Evolutionary conservation across 2,329 filamentous ascomycete species (phyloP).

Genomic region (Colletotrichum lentis): DNA sequence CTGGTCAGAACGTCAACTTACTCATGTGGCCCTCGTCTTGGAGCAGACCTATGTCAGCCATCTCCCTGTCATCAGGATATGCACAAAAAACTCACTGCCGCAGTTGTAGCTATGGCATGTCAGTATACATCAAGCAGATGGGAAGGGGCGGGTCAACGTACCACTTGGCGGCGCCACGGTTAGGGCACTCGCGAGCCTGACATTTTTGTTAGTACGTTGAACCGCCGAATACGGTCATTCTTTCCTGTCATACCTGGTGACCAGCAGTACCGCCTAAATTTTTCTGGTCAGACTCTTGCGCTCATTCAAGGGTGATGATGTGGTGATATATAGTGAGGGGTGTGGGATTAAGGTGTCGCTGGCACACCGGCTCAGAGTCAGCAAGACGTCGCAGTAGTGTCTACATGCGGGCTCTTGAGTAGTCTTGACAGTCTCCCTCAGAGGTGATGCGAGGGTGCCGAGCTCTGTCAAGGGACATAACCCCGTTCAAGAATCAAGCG

Average conservation of each 20-base stretch:
- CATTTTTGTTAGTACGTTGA: slow-evolving; percentile 42
- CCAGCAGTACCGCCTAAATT: slow-evolving; percentile 42
- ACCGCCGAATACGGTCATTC: not conserved
- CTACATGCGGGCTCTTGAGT: slow-evolving; percentile 24
- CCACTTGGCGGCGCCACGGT: slow-evolving; percentile 84
- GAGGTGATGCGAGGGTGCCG: not conserved
- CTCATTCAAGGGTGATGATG: slow-evolving; percentile 10
- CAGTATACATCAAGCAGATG: slow-evolving; percentile 35
- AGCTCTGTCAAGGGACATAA: no score
- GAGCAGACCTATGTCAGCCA: slow-evolving; percentile 41
- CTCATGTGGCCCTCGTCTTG: slow-evolving; percentile 77
- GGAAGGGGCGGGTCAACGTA: slow-evolving; percentile 54
- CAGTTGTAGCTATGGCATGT: slow-evolving; percentile 77
- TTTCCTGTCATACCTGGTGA: slow-evolving; percentile 40
- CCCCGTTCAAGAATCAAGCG: no score
- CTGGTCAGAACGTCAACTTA: slow-evolving; percentile 54
- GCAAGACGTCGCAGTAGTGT: slow-evolving; percentile 30
- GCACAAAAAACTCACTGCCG: slow-evolving; percentile 65
- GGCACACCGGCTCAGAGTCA: slow-evolving; percentile 34
- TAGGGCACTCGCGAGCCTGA: slow-evolving; percentile 85
- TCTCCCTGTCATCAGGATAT: slow-evolving; percentile 31
- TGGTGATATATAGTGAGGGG: not conserved
- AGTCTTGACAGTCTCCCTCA: not conserved
- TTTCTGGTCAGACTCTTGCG: slow-evolving; percentile 33
- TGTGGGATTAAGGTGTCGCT: slow-evolving; percentile 22